A percentile compares a stretch with the other conserved stretches of the same genome.
Evolutionary conservation across 495 filamentous ascomycete species (phyloP).

Genomic region (Penicillium waksmanii): DNA sequence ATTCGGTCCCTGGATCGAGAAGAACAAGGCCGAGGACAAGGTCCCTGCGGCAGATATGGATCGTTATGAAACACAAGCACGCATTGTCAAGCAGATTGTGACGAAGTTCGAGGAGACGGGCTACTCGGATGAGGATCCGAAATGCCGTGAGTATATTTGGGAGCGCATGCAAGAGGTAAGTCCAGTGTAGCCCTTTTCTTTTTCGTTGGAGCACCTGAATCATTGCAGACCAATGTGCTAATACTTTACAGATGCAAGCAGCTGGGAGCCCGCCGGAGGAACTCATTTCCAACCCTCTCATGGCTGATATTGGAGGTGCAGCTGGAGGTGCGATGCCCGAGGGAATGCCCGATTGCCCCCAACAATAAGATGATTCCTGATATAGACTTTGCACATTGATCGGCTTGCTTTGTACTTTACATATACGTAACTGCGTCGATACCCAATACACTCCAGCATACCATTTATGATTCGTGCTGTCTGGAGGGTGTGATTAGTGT

Average conservation of each 20-base stretch:
- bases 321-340: constrained; percentile 24
- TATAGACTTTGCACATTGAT: constrained; percentile 15
- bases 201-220: background rate
- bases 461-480: background rate
- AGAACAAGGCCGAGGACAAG: constrained; percentile 67
- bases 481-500: background rate
- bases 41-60: constrained; percentile 69
- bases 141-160: constrained; percentile 89
- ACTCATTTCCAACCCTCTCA: constrained; percentile 75
- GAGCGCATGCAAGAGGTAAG: constrained; percentile 95
- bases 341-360: constrained; percentile 44
- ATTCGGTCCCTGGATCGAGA: constrained; percentile 84
- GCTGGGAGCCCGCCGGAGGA: constrained; percentile 87
- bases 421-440: constrained; percentile 31
- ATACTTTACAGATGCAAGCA: constrained; percentile 79
- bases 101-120: constrained; percentile 76
- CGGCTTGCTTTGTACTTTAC: constrained; percentile 31
- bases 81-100: constrained; percentile 85
- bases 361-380: constrained; percentile 32
- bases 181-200: constrained; percentile 19
- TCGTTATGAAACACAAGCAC: constrained; percentile 80
- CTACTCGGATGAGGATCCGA: constrained; percentile 79
- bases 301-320: constrained; percentile 38
- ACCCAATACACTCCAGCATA: constrained; percentile 30
- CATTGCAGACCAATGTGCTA: constrained; percentile 6